Base-by-base conservation (phyloP, 148 eudicot genomes). In the Vaccinium macrocarpon region DNA sequence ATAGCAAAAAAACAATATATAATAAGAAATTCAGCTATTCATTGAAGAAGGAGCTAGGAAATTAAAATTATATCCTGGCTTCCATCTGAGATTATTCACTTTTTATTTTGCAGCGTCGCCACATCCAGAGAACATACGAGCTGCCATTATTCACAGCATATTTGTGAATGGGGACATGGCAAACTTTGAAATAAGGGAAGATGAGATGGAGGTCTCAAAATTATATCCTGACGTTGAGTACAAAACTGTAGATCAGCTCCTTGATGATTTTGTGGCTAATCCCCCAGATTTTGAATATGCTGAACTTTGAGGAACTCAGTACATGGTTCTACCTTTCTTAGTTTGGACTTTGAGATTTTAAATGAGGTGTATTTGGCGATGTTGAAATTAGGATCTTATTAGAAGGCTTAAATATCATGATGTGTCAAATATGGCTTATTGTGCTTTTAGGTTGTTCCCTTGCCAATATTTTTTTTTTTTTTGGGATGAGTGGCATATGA, bases 81-180 rank as follows among this genome's bases (percentile, higher is more conserved):
- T 35, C 38, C 38, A 35, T 35, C 23, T 7, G 2, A 8, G 14
- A 23, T 25, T 25, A 11, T 64, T n/a, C 13, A 0, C 2, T 23
- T 70, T 51, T 42, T 19, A 10, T 42, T 82, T 83, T 83, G 81
- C 81, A 83, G 85, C 75, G 48, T 59, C 72, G 46, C n/a, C 80
- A 8, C 85, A 83, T 59, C 85, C 85, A 0, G 56, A 46, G 1
- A 75, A 76, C 11, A 25, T 76, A 35, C 81, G 59, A 56, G 81
- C 81, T 0, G 38, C 85, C 14, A 83, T 83, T 10, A 19, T 83
- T 7, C 81, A 83, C 46, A 76, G 81, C 85, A 59, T 83, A 83
- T 83, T 83, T 46, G 81, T 83, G 73, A 76, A 83, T 25, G 81
- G 74, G 1, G 81, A 83, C 85, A 83, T 48, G 56, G 48, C 72